phyloP scores from a whole-genome alignment of 2,329 filamentous ascomycete genomes.

The Lachnellula cervina region DNA sequence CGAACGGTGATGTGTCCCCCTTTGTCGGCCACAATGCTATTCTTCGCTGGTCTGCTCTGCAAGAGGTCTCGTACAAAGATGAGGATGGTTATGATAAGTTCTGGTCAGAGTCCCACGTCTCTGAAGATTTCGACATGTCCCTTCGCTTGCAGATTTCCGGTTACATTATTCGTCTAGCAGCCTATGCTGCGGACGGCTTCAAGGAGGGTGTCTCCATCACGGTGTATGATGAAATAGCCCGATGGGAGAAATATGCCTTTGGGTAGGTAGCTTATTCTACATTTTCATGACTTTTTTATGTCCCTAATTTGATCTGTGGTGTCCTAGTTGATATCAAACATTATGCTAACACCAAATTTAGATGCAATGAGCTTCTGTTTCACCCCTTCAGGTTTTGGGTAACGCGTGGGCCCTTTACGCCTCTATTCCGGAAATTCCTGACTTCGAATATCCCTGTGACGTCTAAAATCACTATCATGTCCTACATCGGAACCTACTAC shows the following conservation, averaged over 20 bases:
- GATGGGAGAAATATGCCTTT: conserved; percentile 71
- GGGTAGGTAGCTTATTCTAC: conserved; percentile 34
- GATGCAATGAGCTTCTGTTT: conserved; percentile 64
- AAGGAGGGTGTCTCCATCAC: conserved; percentile 69
- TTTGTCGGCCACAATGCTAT: conserved; percentile 77
- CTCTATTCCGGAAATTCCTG: conserved; percentile 57
- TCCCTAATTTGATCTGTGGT: neutral
- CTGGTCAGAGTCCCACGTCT: conserved; percentile 73
- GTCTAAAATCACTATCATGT: conserved; percentile 66
- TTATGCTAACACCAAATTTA: neutral
- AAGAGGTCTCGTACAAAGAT: conserved; percentile 49
- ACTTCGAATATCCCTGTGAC: conserved; percentile 55
- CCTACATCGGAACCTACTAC: conserved; percentile 58
- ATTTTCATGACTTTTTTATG: too few species aligned
- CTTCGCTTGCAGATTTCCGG: conserved; percentile 66
- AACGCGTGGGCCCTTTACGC: conserved; percentile 58
- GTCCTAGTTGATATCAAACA: neutral
- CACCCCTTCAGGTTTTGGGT: conserved; percentile 60
- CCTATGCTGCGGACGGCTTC: conserved; percentile 65
- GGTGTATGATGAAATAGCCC: conserved; percentile 65
- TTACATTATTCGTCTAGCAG: conserved; percentile 62
- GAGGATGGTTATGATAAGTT: conserved; percentile 54
- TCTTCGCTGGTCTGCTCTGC: conserved; percentile 62
- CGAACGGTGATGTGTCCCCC: conserved; percentile 61
- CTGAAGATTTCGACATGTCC: conserved; percentile 73